Conservation (phyloP, 495 filamentous ascomycete genomes). For the Hypoxylon rickii region DNA sequence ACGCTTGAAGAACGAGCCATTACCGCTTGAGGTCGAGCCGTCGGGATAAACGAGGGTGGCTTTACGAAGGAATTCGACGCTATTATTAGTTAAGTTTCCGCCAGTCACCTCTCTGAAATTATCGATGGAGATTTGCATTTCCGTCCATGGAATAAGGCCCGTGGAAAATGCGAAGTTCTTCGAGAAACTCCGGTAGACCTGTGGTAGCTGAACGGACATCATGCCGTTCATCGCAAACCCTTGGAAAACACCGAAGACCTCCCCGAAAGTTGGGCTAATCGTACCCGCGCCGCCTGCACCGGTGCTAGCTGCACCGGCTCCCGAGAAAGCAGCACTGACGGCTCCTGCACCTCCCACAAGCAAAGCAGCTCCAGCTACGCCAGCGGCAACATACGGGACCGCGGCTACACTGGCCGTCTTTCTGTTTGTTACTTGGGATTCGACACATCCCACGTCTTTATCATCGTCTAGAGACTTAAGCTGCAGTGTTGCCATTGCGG, state of each 20-base stretch:
- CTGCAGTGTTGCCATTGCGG: slow-evolving; percentile 80
- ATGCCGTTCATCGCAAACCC: slow-evolving; percentile 93
- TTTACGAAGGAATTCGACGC: slow-evolving; percentile 73
- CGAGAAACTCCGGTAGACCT: slow-evolving; percentile 83
- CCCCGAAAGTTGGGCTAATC: slow-evolving; percentile 80
- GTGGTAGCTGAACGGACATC: slow-evolving; percentile 85
- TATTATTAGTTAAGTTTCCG: slow-evolving; percentile 81
- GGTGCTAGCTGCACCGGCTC: slow-evolving; percentile 40
- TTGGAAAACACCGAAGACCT: slow-evolving; percentile 91
- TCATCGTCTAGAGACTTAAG: slow-evolving; percentile 65
- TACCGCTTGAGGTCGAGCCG: slow-evolving; percentile 48
- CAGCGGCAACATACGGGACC: slow-evolving; percentile 83
- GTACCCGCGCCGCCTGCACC: slow-evolving; percentile 62
- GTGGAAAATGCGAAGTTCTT: slow-evolving; percentile 94
- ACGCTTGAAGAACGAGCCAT: slow-evolving; percentile 56
- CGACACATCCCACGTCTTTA: slow-evolving; percentile 76
- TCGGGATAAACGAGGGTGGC: slow-evolving; percentile 69
- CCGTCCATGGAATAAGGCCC: slow-evolving; percentile 79
- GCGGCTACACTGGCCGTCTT: slow-evolving; percentile 75
- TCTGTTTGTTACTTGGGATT: slow-evolving; percentile 82
- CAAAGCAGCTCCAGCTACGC: slow-evolving; percentile 85
- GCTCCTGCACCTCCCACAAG: slow-evolving; percentile 75
- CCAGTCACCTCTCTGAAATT: slow-evolving; percentile 78
- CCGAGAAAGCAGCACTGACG: slow-evolving; percentile 60
- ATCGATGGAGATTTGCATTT: slow-evolving; percentile 84